Evolutionary conservation across 2,329 filamentous ascomycete species (phyloP).

Genomic region (Pseudocercospora pini-densiflorae): DNA sequence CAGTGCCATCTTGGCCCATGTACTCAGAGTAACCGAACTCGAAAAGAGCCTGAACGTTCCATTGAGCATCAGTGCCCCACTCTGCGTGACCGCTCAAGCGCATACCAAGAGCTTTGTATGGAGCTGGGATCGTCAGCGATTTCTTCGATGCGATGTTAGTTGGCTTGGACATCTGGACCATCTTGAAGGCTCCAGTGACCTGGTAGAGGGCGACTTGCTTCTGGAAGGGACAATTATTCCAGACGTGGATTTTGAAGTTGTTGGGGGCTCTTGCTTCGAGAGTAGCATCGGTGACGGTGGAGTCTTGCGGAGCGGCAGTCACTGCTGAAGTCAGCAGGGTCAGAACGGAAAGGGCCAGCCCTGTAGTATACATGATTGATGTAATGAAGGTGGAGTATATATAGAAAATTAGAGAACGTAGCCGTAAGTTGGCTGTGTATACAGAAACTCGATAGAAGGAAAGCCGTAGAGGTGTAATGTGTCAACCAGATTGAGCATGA

Average conservation of each 20-base stretch:
- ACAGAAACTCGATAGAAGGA: not conserved
- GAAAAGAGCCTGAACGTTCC: conserved; percentile 35
- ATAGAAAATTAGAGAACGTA: not conserved
- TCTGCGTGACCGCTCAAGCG: conserved; percentile 37
- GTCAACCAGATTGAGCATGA: not conserved
- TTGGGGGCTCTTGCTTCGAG: conserved; percentile 21
- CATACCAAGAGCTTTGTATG: conserved; percentile 35
- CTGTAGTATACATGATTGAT: conserved; percentile 14
- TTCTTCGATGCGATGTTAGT: conserved; percentile 26
- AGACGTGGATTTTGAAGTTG: conserved; percentile 35
- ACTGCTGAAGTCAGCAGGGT: conserved; percentile 8
- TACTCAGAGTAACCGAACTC: conserved; percentile 37
- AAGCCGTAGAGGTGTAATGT: not conserved
- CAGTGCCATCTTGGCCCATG: conserved; percentile 29
- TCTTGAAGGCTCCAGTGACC: conserved; percentile 30
- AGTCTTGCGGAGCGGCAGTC: conserved; percentile 6
- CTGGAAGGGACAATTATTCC: conserved; percentile 34
- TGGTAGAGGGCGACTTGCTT: conserved; percentile 38
- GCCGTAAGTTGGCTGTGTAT: not conserved
- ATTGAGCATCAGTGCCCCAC: conserved; percentile 33
- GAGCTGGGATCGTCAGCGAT: conserved; percentile 25
- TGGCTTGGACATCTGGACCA: conserved; percentile 30
- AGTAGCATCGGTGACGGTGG: not conserved
- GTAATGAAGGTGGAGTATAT: conserved; percentile 6
- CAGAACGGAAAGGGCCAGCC: conserved; percentile 19